phyloP scores from a whole-genome alignment of 2,329 filamentous ascomycete species.

The Colletotrichum trifolii region DNA sequence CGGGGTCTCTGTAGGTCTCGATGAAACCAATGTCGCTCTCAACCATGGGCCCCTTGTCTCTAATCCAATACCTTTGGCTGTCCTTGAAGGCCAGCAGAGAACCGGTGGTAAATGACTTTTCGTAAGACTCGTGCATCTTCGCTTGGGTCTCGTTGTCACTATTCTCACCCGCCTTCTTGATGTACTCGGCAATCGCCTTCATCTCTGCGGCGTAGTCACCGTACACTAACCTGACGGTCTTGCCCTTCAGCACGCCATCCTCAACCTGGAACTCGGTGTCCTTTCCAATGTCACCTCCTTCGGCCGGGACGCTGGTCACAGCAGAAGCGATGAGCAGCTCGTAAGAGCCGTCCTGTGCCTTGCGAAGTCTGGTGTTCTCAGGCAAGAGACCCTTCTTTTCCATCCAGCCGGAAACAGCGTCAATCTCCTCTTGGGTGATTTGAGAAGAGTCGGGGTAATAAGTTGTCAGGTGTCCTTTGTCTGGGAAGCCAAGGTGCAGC shows the following conservation, averaged over 20 bases:
- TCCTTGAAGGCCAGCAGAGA: conserved; percentile 84
- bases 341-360: conserved; percentile 71
- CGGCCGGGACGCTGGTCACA: conserved; percentile 65
- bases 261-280: conserved; percentile 69
- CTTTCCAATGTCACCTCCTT: conserved; percentile 76
- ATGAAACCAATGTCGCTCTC: conserved; percentile 87
- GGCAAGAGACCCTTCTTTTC: conserved; percentile 76
- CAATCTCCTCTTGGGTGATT: conserved; percentile 81
- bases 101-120: conserved; percentile 78
- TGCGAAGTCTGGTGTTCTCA: conserved; percentile 82
- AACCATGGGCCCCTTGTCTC: conserved; percentile 82
- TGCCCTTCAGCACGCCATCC: conserved; percentile 71
- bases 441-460: conserved; percentile 83
- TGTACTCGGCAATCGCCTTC: conserved; percentile 73
- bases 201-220: conserved; percentile 81
- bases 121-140: conserved; percentile 79
- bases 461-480: conserved; percentile 80
- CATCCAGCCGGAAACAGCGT: conserved; percentile 77
- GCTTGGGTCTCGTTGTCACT: conserved; percentile 80
- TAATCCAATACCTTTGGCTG: conserved; percentile 83
- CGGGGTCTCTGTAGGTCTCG: conserved; percentile 86
- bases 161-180: conserved; percentile 75
- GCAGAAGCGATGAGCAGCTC: conserved; percentile 82
- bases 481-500: conserved; percentile 81
- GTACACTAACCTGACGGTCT: conserved; percentile 77